Base-by-base conservation (phyloP, 1,284 basidiomycete species). In the Exobasidium cylindrosporum region DNA sequence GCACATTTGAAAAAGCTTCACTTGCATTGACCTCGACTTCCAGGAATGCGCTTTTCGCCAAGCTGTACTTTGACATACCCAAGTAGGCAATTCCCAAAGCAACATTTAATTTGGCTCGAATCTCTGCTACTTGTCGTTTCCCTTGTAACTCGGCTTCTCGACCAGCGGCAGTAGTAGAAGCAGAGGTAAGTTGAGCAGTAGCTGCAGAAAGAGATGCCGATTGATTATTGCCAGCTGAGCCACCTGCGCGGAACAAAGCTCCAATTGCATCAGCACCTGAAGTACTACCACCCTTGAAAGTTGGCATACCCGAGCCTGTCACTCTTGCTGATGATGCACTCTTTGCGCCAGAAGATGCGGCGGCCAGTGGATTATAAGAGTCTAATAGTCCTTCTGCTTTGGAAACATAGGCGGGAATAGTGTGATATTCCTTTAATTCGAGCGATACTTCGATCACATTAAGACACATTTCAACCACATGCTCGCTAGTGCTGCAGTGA, bases 351-450 rank as follows among this genome's bases (percentile, higher is more conserved):
- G 3, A 78, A 68, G 17, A 75, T 54, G 32, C 66, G 1, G 55
- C 61, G 17, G 55, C 61, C 13, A 56, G 63, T 1, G 68, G 74
- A 4, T 81, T 73, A 1, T 85, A 82, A 1, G 87, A 85, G 53
- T 92, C 90, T 29, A 94, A 83, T 0, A 91, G 89, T 0, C 89
- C 87, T 61, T 93, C 91, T 6, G 91, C 92, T 81, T 95, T 95
- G 85, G 88, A 91, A 46, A 92, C 87, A 76, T 92, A 93, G 2
- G 89, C 91, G 17, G 87, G 84, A 45, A 94, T 85, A 72, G 91
- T 90, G 0, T 87, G 82, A 79, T 89, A 92, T 79, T 90, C 90
- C 63, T 86, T 84, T 77, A 92, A 87, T 79, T 92, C 89, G 61
- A 93, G 85, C 31, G 92, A 57, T 50, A 68, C 66, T 55, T 78